Evolutionary conservation across 2,329 filamentous ascomycete species (phyloP).

Genomic region (Aspergillus pseudonomiae): DNA sequence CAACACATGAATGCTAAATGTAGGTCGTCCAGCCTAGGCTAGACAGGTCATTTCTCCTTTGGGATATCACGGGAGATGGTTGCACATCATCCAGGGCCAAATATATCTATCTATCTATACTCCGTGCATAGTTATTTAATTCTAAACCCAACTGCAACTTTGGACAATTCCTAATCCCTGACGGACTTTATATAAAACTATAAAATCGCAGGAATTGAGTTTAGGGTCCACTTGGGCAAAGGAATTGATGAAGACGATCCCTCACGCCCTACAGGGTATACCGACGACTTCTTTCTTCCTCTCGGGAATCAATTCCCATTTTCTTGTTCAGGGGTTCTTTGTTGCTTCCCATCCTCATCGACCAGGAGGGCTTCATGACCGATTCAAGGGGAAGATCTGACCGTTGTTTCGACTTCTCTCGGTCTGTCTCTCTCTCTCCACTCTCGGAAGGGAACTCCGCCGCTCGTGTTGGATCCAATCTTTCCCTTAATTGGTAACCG

Average conservation of each 20-base stretch:
- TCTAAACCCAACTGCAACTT: too few species aligned
- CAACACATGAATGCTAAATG: too few species aligned
- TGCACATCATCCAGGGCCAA: too few species aligned
- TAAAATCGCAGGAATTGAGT: background rate
- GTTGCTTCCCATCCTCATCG: background rate
- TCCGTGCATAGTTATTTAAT: too few species aligned
- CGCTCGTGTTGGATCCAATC: background rate
- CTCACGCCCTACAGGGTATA: background rate
- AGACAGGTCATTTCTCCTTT: too few species aligned
- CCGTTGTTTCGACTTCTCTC: background rate
- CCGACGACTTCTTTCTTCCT: background rate
- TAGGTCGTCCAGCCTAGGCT: too few species aligned
- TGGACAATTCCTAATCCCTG: background rate
- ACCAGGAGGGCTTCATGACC: background rate
- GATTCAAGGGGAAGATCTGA: background rate
- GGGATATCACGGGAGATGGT: too few species aligned
- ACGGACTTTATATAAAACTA: background rate
- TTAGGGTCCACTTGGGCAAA: background rate
- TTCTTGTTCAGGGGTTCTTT: background rate
- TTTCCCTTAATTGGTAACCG: background rate
- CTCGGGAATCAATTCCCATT: background rate
- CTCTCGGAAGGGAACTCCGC: background rate
- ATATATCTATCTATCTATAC: too few species aligned
- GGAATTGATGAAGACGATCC: background rate
- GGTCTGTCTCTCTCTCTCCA: conserved; percentile 1